Percentiles rank a stretch among this genome's conserved stretches.
Conservation (phyloP, 257 asterid genomes). For the Solanum rostratum region DNA sequence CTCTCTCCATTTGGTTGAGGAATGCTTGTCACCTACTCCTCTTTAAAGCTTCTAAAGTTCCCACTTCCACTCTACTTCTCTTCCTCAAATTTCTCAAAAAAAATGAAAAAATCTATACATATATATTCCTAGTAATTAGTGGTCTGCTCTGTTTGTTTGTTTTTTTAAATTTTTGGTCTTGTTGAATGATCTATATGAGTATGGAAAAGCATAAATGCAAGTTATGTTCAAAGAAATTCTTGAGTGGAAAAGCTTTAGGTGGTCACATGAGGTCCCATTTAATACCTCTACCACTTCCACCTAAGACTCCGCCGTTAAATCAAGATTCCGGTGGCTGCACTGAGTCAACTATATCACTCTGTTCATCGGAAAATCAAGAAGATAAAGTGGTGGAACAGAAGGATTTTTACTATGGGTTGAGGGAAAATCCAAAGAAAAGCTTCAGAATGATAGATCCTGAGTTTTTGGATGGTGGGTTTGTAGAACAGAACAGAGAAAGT, state of each 20-base stretch:
- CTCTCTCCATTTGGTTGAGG: slow-evolving; percentile 16
- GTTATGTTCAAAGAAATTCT: slow-evolving; percentile 41
- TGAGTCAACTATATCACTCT: slow-evolving; percentile 21
- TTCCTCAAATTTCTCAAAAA: slow-evolving; percentile 10
- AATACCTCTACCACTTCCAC: slow-evolving; percentile 42
- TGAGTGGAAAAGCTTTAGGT: slow-evolving; percentile 55
- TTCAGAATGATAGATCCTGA: slow-evolving; percentile 26
- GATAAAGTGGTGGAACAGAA: not conserved
- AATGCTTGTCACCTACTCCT: slow-evolving; percentile 58
- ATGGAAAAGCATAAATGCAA: slow-evolving; percentile 46
- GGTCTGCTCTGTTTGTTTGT: not conserved
- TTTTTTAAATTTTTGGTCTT: not conserved
- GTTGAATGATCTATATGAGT: not conserved
- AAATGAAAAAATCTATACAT: not conserved
- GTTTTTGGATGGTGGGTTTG: slow-evolving; percentile 14
- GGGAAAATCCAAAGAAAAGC: slow-evolving; percentile 26
- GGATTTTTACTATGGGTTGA: slow-evolving; percentile 11
- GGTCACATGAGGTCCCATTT: slow-evolving; percentile 70
- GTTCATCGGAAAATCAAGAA: slow-evolving; percentile 12
- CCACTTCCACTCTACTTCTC: slow-evolving; percentile 9
- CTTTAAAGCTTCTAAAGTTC: slow-evolving; percentile 6
- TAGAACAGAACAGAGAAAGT: slow-evolving; percentile 18
- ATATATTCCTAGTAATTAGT: not conserved
- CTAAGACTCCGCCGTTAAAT: slow-evolving; percentile 21
- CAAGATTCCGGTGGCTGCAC: slow-evolving; percentile 8